Evolutionary conservation across 2,329 filamentous ascomycete species (phyloP).

Genomic region (Phialemonium atrogriseum): DNA sequence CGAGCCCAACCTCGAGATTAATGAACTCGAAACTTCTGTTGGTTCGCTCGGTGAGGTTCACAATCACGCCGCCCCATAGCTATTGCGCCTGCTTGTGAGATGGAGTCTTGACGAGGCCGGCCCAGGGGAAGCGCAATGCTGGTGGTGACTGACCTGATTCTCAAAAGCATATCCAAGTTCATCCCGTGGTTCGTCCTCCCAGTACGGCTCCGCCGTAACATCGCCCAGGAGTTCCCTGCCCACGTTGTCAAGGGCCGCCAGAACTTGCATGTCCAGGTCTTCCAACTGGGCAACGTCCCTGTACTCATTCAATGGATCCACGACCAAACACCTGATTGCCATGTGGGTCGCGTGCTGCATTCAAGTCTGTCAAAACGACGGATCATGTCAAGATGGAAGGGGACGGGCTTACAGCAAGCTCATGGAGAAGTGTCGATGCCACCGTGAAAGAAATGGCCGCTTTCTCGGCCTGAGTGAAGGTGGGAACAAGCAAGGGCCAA

Average conservation of each 20-base stretch:
- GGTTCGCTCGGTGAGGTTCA: too few relatives aligned
- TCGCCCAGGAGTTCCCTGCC: neutral
- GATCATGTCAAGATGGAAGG: neutral
- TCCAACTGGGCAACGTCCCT: neutral
- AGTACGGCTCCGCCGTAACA: conserved; percentile 4
- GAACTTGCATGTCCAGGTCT: neutral
- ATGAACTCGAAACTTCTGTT: too few relatives aligned
- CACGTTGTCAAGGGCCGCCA: neutral
- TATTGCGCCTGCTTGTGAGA: too few relatives aligned
- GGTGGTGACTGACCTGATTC: conserved; percentile 7
- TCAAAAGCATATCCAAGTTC: conserved; percentile 7
- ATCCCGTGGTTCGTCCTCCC: conserved; percentile 2
- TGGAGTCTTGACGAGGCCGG: too few relatives aligned
- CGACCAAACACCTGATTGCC: neutral
- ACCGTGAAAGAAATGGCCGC: conserved; percentile 4
- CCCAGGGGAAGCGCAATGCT: too few relatives aligned
- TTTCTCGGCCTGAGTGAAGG: conserved; percentile 6
- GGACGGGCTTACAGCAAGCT: conserved; percentile 7
- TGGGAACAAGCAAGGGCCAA: conserved; percentile 7
- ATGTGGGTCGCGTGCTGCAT: neutral
- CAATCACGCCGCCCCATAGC: too few relatives aligned
- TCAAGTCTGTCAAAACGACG: neutral
- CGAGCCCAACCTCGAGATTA: too few relatives aligned
- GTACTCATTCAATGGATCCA: neutral
- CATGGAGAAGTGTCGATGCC: conserved; percentile 7